phyloP scores from a whole-genome alignment of 2,329 filamentous ascomycete species.

The Ustilaginoidea virens region DNA sequence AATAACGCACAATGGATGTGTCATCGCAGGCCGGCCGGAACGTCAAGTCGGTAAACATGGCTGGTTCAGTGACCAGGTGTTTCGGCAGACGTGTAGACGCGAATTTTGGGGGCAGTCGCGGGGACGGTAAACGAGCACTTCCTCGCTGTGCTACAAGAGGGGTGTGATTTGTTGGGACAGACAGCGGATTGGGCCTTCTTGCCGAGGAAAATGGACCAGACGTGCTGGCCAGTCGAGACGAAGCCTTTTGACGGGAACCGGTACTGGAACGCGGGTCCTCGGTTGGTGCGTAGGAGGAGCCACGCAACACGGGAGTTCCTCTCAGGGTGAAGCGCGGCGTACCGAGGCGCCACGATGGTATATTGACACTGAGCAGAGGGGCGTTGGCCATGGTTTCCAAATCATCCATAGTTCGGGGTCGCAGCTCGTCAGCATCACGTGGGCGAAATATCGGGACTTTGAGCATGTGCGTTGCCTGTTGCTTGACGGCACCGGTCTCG shows the following conservation, averaged over 20 bases:
- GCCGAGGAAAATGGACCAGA: conserved; percentile 14
- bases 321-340: conserved; percentile 64
- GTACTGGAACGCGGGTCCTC: conserved; percentile 55
- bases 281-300: conserved; percentile 64
- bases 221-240: conserved; percentile 14
- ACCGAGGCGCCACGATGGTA: conserved; percentile 73
- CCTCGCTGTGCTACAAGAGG: conserved; percentile 9
- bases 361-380: conserved; percentile 54
- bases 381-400: conserved; percentile 22
- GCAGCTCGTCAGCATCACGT: conserved; percentile 33
- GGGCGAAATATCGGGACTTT: conserved; percentile 61
- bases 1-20: conserved; percentile 67
- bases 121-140: conserved; percentile 16
- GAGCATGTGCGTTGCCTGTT: conserved; percentile 51
- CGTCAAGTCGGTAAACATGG: conserved; percentile 70
- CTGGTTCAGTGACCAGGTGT: conserved; percentile 44
- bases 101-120: conserved; percentile 23
- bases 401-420: conserved; percentile 49
- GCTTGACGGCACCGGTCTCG: conserved; percentile 38
- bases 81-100: conserved; percentile 33
- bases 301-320: conserved; percentile 63
- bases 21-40: conserved; percentile 69
- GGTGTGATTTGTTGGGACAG: conserved; percentile 20
- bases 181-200: conserved; percentile 21
- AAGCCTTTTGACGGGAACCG: conserved; percentile 29